phyloP scores from a whole-genome alignment of 305 asterid species.

The Monarda citriodora region DNA sequence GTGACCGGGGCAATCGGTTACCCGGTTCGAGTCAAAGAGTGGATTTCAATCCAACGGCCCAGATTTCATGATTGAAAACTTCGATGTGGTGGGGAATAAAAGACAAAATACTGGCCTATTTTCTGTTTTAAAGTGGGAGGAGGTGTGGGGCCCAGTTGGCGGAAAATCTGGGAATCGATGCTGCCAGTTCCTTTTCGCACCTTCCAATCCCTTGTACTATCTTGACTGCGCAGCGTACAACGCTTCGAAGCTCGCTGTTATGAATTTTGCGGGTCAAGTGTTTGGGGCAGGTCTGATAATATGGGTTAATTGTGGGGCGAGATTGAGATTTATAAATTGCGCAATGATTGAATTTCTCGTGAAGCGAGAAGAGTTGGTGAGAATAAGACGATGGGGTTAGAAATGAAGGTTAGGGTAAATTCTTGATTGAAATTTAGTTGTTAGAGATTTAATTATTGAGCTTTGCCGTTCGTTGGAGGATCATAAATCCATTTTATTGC shows the following conservation, averaged over 20 bases:
- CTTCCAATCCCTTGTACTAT: slow-evolving; percentile 22
- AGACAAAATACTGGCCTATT: slow-evolving; percentile 37
- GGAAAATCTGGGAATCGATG: slow-evolving; percentile 21
- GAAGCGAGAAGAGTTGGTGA: slow-evolving; percentile 25
- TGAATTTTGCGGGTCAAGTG: neutral
- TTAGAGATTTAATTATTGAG: slow-evolving; percentile 11
- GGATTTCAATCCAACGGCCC: slow-evolving; percentile 42
- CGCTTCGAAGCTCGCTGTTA: neutral
- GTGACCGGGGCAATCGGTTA: slow-evolving; percentile 39
- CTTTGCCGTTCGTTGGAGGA: slow-evolving; percentile 12
- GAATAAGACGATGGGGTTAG: slow-evolving; percentile 22
- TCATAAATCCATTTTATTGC: slow-evolving; percentile 13
- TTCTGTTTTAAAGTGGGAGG: slow-evolving; percentile 38
- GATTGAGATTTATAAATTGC: slow-evolving; percentile 9
- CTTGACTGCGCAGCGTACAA: neutral
- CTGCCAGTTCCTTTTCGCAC: slow-evolving; percentile 17
- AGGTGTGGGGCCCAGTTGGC: slow-evolving; percentile 31
- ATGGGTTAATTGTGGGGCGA: slow-evolving; percentile 6
- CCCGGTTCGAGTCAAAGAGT: slow-evolving; percentile 33
- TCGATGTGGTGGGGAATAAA: slow-evolving; percentile 33
- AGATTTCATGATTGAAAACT: slow-evolving; percentile 35
- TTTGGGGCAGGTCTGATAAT: neutral
- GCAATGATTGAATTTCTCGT: slow-evolving; percentile 42
- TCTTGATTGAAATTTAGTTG: neutral
- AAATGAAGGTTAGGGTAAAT: slow-evolving; percentile 6